Evolutionary conservation across 768 basidiomycete species (phyloP), one percentile per base, ranked within the genome.

Genomic region (Podaxis pistillaris): DNA sequence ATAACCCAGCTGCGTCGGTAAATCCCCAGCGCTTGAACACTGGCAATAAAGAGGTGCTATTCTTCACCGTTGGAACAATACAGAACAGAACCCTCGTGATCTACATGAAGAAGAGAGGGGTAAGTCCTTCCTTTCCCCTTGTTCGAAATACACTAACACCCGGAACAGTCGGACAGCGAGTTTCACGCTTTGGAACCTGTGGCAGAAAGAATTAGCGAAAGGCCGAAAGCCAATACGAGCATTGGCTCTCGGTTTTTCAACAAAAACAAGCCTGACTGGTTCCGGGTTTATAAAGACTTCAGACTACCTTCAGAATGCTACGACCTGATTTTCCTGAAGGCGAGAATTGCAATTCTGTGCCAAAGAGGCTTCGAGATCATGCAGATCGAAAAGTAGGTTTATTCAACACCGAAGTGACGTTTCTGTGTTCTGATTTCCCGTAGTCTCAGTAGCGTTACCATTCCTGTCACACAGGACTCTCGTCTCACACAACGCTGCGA

Each of bases 361-460:
- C 86, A 90, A 0, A 94, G 92, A 68, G 96, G 95, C 15, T 98
- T 99, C 68, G 94, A 97, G 76, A 97, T 98, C 69, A 96, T 99
- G 94, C 92, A 97, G 70, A 81, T 99, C 28, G 86, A 86, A 15
- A 91, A 96, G 92, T 96, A 75, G 47, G 91, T 75, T 33, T 28
- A 33, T 19, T 3, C 44, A n/a, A 22, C 19, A 8, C 5, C 19
- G 19, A 46, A 46, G 15, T 19, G 19, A 19, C 8, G 15, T 17
- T 19, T 19, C 3, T 9, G 15, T n/a, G 50, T 11, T 40, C 40
- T 63, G 19, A 55, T 41, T 56, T 26, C 19, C 46, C 49, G 22
- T 68, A 94, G 90, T 71, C 86, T 89, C 72, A 89, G 89, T 73
- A 93, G 91, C 71, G 91, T 93, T 1, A 92, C 91, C 4, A 94